Evolutionary conservation across 148 eudicot species (phyloP).

Genomic region (Pouteria glomerata): DNA sequence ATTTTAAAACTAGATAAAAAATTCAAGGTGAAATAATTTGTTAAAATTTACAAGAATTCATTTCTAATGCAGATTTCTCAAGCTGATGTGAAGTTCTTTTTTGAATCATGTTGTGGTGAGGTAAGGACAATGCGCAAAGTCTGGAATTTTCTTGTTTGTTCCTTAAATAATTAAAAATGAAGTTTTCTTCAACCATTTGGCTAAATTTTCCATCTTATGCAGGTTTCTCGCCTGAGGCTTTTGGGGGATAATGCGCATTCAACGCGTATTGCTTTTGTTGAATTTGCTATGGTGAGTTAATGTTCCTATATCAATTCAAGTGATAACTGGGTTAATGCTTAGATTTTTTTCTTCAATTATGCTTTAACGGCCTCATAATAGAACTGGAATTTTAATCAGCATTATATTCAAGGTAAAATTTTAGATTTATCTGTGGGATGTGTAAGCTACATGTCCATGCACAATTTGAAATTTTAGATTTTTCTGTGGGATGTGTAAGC

Average conservation of each 20-base stretch:
- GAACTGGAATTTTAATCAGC: neutral
- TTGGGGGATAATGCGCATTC: slow-evolving; percentile 91
- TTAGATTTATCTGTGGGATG: neutral
- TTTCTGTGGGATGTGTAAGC: too few relatives aligned
- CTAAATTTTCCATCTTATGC: slow-evolving; percentile 13
- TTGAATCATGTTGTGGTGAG: slow-evolving; percentile 87
- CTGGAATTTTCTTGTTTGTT: neutral
- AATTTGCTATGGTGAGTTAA: slow-evolving; percentile 58
- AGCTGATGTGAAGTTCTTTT: slow-evolving; percentile 79
- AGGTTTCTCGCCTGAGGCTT: slow-evolving; percentile 96
- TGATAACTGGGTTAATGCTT: neutral
- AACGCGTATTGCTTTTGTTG: slow-evolving; percentile 95
- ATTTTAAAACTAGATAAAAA: neutral
- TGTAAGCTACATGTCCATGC: neutral
- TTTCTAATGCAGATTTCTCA: slow-evolving; percentile 62
- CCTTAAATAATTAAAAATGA: neutral
- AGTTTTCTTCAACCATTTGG: neutral
- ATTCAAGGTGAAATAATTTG: neutral
- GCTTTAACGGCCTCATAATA: neutral
- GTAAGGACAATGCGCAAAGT: slow-evolving; percentile 24
- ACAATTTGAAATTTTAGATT: neutral
- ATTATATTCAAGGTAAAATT: neutral
- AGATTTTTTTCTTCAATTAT: slow-evolving; percentile 1
- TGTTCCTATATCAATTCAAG: neutral
- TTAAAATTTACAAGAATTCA: too few relatives aligned